Percentiles rank a stretch among this genome's conserved stretches.
Conservation (phyloP, 1,139 yeast genomes). For the Spathaspora sp. region DNA sequence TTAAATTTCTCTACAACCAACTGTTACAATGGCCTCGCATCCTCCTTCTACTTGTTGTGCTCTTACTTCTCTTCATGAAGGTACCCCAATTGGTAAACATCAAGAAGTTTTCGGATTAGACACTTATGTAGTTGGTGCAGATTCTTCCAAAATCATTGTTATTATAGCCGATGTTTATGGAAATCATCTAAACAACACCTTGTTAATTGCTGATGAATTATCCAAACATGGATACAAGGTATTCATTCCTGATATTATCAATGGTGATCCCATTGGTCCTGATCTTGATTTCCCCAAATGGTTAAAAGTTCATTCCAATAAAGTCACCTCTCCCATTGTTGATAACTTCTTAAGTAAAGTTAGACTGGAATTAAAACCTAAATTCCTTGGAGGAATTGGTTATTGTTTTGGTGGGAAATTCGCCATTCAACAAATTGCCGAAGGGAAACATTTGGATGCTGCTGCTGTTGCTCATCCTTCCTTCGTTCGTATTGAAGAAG, state of each 20-base stretch:
- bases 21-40: constrained; percentile 48
- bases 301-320: constrained; percentile 54
- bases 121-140: constrained; percentile 57
- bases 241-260: constrained; percentile 70
- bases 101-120: constrained; percentile 44
- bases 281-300: constrained; percentile 40
- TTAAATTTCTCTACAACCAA: background rate
- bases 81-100: constrained; percentile 47
- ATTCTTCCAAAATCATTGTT: constrained; percentile 45
- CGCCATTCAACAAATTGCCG: constrained; percentile 52
- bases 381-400: constrained; percentile 63
- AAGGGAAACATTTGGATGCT: constrained; percentile 49
- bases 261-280: constrained; percentile 47
- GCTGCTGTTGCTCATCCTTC: constrained; percentile 86
- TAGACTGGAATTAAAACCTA: constrained; percentile 45
- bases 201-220: constrained; percentile 68
- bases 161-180: constrained; percentile 74
- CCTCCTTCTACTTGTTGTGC: constrained; percentile 54
- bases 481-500: constrained; percentile 61
- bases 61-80: constrained; percentile 46
- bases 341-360: constrained; percentile 45
- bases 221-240: constrained; percentile 61
- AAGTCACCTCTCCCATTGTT: constrained; percentile 37
- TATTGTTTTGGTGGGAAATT: constrained; percentile 86
- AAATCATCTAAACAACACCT: constrained; percentile 50